Evolutionary conservation across 2,329 filamentous ascomycete genomes (phyloP), one percentile per base, ranked within the genome.

Genomic region (Daldinia sp.): DNA sequence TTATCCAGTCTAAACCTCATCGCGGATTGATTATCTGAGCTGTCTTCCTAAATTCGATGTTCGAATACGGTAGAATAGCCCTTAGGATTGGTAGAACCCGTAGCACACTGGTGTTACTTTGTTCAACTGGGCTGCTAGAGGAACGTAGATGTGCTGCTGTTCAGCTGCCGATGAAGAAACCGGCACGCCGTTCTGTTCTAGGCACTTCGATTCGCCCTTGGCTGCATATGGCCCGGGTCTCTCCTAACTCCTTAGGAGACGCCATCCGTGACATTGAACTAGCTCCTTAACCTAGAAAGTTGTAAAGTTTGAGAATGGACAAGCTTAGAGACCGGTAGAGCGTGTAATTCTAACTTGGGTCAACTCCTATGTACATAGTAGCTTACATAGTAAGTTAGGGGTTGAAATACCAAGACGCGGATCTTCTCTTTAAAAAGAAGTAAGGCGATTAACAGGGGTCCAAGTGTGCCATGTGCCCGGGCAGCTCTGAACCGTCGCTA

Each of bases 401-500:
- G 35, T 59, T 59, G 47, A 35, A n/a, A 65, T 57, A 56, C 51
- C 27, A 59, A 60, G 59, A 51, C 51, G 56, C 55, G 50, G 58
- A 51, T 58, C 41, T 35, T 58, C 58, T 48, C 37, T 57, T 51
- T 43, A 41, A 41, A 32, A 61, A 59, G 29, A 58, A 53, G 19
- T 48, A 48, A 23, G 51, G 34, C 29, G 15, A 25, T 27, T 59
- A 41, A n/a, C 61, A 59, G 35, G 50, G 56, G 21, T 39, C 1
- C n/a, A 3, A 21, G 23, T 19, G 13, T 11, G 43, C 32, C 58
- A 64, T 58, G 57, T 57, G 61, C 52, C 17, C 56, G 51, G 21
- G 50, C 50, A 45, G 49, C 49, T 58, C 53, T 23, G 48, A 34
- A 23, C 39, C 37, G 23, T 32, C 27, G 54, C 17, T 60, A 34